Base-by-base conservation (phyloP, 2,329 filamentous ascomycete species). In the Cercospora zeae-maydis region DNA sequence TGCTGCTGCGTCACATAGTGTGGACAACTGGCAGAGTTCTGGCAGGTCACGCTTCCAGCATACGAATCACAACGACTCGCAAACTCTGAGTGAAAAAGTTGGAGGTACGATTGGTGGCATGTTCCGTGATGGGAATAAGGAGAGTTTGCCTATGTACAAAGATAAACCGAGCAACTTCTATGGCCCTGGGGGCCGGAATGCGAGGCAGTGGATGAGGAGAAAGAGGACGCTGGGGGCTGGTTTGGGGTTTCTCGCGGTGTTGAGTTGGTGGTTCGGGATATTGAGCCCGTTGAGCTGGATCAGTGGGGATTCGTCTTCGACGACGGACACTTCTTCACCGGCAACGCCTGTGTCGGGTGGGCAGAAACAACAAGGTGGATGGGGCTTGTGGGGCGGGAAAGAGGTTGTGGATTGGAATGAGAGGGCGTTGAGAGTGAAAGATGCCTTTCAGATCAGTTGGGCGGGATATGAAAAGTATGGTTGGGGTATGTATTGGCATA, bases 381-480 rank as follows among this genome's bases (percentile, higher is more conserved):
- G 70, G 77, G 79, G 58, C 87, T 85, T 85, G 80, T 79, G 64
- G 88, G 87, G 85, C 73, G 86, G 58, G 47, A 53, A 69, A 51
- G 60, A 65, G 27, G 58, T 58, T 24, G 81, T 86, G 1, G 85
- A 96, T 74, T 99, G 95, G 95, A 77, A 85, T 31, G 83, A 85
- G 69, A 85, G 93, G 73, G 86, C 90, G 71, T 86, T 96, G 69
- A 86, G 84, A 67, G 95, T 99, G 2, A 91, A 90, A 64, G 91
- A 96, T 74, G 92, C 91, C 16, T 98, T 99, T 77, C 85, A 89
- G 76, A 79, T 95, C 68, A 97, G 93, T 74, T 99, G 93, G 91
- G 89, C 93, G 74, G 89, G 90, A 7, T 99, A 99, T 76, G 89
- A 92, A 75, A 87, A 91, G 73, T 89, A 98, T 79, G 95, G 89